A percentile compares a stretch with the other conserved stretches of the same genome.
phyloP scores from a whole-genome alignment of 2,329 filamentous ascomycete genomes.

The Furcasterigmium sp. region DNA sequence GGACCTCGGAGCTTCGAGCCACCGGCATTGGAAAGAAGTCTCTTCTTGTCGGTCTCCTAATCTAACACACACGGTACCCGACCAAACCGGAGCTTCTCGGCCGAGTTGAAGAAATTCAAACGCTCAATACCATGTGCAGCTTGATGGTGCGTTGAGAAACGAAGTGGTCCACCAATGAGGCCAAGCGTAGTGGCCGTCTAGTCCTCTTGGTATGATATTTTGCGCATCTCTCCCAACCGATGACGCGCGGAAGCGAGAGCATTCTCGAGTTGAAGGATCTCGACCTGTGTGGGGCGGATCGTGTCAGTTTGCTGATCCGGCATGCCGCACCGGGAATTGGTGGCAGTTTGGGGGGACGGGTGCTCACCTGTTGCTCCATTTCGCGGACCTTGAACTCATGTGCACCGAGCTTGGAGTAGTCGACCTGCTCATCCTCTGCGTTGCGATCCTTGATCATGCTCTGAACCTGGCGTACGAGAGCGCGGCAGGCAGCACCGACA shows the following conservation, averaged over 20 bases:
- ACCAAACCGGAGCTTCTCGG: not conserved
- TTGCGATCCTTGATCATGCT: slow-evolving; percentile 85
- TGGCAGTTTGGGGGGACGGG: not conserved
- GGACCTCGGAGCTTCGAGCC: no score
- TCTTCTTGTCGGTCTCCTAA: not conserved
- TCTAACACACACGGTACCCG: not conserved
- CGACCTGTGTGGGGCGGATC: slow-evolving; percentile 60
- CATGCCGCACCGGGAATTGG: not conserved
- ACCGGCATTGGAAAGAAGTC: not conserved
- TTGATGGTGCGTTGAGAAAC: not conserved
- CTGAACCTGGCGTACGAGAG: slow-evolving; percentile 89
- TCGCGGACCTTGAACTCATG: slow-evolving; percentile 98
- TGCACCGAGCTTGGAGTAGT: slow-evolving; percentile 81
- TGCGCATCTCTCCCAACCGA: slow-evolving; percentile 93
- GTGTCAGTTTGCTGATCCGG: not conserved
- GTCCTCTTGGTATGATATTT: slow-evolving; percentile 89
- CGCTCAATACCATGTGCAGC: not conserved
- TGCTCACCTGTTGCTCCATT: slow-evolving; percentile 95
- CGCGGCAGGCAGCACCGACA: slow-evolving; percentile 81
- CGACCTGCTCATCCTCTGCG: slow-evolving; percentile 71
- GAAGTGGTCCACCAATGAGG: not conserved
- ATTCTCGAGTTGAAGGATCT: slow-evolving; percentile 95
- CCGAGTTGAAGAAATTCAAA: not conserved
- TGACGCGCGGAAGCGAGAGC: slow-evolving; percentile 71
- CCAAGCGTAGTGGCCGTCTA: slow-evolving; percentile 17